These are phyloP conservation scores for Picea sitchensis DNA, from an alignment of 75 land plant genomes.

Conservation along the genomic window DNA sequence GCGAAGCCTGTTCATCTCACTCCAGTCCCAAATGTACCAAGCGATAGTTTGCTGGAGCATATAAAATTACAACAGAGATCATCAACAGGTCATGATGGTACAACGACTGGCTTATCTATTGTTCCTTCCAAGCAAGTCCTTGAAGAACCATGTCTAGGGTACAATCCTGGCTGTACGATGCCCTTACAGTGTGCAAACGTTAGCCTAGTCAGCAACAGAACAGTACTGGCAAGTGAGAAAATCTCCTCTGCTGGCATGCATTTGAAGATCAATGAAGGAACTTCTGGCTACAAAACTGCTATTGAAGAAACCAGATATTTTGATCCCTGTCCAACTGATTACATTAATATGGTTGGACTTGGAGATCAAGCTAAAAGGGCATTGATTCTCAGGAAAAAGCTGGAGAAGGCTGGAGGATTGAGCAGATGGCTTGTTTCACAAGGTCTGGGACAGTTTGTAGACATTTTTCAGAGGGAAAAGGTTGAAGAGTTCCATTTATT, in stretches of 20 bases:
- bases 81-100: background rate
- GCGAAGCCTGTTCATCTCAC: background rate
- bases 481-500: slow-evolving; percentile 48
- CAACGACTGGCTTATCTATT: background rate
- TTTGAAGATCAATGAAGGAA: background rate
- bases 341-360: background rate
- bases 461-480: slow-evolving; percentile 55
- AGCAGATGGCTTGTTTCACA: slow-evolving; percentile 60
- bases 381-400: slow-evolving; percentile 49
- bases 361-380: slow-evolving; percentile 16
- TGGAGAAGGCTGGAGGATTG: slow-evolving; percentile 68
- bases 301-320: background rate
- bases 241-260: slow-evolving; percentile 1
- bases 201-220: background rate
- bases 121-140: background rate
- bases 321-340: background rate
- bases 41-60: background rate
- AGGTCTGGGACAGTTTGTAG: slow-evolving; percentile 62
- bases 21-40: background rate
- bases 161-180: background rate
- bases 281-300: slow-evolving; percentile 4
- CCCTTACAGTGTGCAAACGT: background rate
- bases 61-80: slow-evolving; percentile 2
- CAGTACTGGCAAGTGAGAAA: background rate
- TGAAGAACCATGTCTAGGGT: background rate